Evolutionary conservation across 768 basidiomycete genomes (phyloP).

Genomic region (Leccinum imitatum): DNA sequence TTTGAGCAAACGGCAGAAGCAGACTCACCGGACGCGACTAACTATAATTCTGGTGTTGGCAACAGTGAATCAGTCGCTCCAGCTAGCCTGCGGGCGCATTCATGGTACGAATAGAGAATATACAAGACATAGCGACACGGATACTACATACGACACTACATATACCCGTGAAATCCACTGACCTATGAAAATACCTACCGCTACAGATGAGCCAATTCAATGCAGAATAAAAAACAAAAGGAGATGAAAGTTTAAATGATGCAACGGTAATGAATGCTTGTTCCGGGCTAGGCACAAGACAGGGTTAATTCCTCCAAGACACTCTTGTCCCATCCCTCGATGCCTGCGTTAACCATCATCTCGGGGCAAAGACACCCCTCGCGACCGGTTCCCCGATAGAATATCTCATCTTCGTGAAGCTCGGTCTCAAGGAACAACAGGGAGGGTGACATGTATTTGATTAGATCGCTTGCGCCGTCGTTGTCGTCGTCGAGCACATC

Average conservation of each 20-base stretch:
- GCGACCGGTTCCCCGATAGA: slow-evolving; percentile 2
- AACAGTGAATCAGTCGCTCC: neutral
- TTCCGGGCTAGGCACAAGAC: neutral
- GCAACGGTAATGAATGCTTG: neutral
- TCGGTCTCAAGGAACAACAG: neutral
- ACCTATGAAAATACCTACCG: no score
- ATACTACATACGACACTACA: no score
- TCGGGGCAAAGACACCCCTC: slow-evolving; percentile 14
- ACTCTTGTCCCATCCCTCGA: slow-evolving; percentile 11
- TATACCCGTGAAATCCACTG: no score
- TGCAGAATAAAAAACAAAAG: neutral
- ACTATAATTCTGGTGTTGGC: no score
- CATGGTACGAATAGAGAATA: no score
- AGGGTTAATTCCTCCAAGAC: neutral
- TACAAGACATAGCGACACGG: no score
- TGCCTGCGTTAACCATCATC: slow-evolving; percentile 7
- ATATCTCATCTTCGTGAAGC: slow-evolving; percentile 5
- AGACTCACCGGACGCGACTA: no score
- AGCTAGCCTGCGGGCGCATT: no score
- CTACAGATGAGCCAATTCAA: neutral
- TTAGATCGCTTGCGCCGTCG: neutral
- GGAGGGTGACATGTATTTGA: neutral
- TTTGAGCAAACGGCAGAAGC: no score
- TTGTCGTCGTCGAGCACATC: neutral
- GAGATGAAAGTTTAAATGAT: neutral